Base-by-base conservation (phyloP, 495 filamentous ascomycete species). In the Friedmanniomyces simplex region DNA sequence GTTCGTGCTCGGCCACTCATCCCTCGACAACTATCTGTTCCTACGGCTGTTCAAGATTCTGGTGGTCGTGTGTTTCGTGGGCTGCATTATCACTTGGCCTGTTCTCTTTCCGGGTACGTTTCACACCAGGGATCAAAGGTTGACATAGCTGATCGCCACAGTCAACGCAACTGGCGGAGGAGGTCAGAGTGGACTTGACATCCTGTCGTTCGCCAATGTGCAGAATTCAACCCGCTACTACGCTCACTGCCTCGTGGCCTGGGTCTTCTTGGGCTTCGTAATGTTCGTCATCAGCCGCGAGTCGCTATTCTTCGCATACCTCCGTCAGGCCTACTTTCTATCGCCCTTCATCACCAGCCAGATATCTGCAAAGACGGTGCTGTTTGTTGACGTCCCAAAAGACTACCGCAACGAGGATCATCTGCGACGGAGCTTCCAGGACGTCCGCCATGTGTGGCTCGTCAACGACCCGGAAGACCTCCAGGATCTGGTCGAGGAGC, bases 251-350 rank as follows among this genome's bases (percentile, higher is more conserved):
- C 77, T 88, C 58, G 65, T 84, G 57, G 77, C 77, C 36, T 89
- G 85, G 82, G 69, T 87, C 55, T 96, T 89, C 68, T 81, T 91
- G 78, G 77, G 80, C 42, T 91, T 95, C 63, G 76, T 98, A 63
- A 86, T 96, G 74, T 86, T 85, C 68, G 81, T 91, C 68, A 82
- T 98, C 58, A 85, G 89, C 60, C 82, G 93, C 39, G 91, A 98
- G 72, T 84, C 82, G 71, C 84, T 96, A 67, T 96, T 80, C 78
- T 95, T 86, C 71, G 86, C 95, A 78, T 95, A 95, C 70, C 69
- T 96, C 59, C 89, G 90, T 63, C 93, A 98, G 75, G 93, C 91
- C 0, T 95, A 94, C 72, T 76, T 91, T 50, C 77, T 95, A 54
- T 91, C 90, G 41, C 91, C 90, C 16, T 76, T 86, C 28, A 88